Evolutionary conservation across 257 asterid species (phyloP), one percentile per base, ranked within the genome.

Genomic region (Echites panduratus): DNA sequence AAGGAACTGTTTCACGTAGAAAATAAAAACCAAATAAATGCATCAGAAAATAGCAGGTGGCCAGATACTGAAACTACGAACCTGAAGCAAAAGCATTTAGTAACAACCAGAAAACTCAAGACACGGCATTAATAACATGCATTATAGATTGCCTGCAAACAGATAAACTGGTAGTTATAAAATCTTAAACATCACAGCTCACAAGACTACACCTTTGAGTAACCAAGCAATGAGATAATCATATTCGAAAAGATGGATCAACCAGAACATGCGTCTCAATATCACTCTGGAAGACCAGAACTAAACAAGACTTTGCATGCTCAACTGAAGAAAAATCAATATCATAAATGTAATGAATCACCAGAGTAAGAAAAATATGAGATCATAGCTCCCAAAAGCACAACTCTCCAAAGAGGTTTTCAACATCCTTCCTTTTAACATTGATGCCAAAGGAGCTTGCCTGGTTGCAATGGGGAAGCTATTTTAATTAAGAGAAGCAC

Each of bases 1-100:
- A 94, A 72, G 99, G 99, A 82, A 94, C 99, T 94, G 96, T 80
- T 78, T 70, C 79, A 77, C 84, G 38, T 71, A 64, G 49, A 76
- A 74, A 73, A 57, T 63, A 70, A 77, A 68, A 20, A 4, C 5
- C 68, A 63, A 20, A 29, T 13, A 74, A 66, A 64, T 52, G 65
- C 65, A 77, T 79, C 76, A 87, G 61, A 65, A 32, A 64, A 38
- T 41, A 61, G 20, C 11, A 53, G 54, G 43, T 41, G 65, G 52
- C 41, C 24, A 16, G 45, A 19, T 58, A n/a, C n/a, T 45, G 63
- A 38, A 68, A 45, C 27, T 9, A 75, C 43, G 22, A 20, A 17
- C 3, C 24, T 68, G 32, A 48, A 4, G 19, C 19, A 27, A 49
- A 69, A 47, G 20, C 17, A 20, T 52, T 29, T 11, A 49, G 17